These are phyloP conservation scores for Plasmodium relictum DNA, from an alignment of 169 alveolate species.

Conservation along the genomic window DNA sequence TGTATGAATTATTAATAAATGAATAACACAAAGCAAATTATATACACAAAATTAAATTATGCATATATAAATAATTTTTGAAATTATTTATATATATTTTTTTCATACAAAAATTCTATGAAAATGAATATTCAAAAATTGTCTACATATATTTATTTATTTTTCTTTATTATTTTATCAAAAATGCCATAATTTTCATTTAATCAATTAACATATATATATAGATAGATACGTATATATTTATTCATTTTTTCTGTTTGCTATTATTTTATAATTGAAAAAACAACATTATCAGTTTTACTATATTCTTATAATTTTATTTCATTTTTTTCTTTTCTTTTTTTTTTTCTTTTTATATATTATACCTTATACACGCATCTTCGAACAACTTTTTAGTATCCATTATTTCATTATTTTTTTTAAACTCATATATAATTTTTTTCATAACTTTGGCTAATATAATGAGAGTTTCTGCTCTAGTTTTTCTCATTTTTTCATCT, in stretches of 20 bases:
- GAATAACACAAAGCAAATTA: neutral
- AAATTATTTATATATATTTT: too few species aligned
- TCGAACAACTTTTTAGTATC: constrained; percentile 72
- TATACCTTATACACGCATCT: constrained; percentile 73
- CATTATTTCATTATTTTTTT: constrained; percentile 53
- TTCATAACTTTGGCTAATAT: constrained; percentile 89
- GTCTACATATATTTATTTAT: too few species aligned
- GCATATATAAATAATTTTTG: neutral
- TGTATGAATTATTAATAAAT: neutral
- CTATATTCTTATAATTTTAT: too few species aligned
- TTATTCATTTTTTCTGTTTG: neutral
- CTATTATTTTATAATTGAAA: too few species aligned
- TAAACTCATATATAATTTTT: constrained; percentile 76
- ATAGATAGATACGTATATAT: neutral
- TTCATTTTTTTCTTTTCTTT: too few species aligned
- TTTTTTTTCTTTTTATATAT: neutral
- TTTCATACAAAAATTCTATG: too few species aligned
- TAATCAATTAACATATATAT: neutral
- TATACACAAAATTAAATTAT: neutral
- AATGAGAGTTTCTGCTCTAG: constrained; percentile 91
- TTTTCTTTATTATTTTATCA: too few species aligned
- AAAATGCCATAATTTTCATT: too few species aligned
- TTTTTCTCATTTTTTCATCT: constrained; percentile 85
- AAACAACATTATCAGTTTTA: too few species aligned
- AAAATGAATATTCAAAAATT: too few species aligned